Conservation (phyloP, 164 flowering plant genomes). For the Umbilicus rupestris region DNA sequence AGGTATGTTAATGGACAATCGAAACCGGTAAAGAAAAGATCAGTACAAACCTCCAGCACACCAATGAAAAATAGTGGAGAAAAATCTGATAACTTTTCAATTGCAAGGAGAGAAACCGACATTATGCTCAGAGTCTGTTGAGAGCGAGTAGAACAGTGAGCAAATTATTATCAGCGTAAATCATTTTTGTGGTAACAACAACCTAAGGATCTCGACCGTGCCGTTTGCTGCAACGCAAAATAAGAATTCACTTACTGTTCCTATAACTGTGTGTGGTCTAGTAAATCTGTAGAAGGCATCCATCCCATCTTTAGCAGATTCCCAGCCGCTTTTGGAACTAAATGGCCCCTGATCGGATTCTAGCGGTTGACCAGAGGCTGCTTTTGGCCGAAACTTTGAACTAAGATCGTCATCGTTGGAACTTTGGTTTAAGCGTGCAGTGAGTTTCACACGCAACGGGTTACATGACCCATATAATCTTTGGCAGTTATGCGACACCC, state of each 20-base stretch:
- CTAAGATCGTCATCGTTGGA: not conserved
- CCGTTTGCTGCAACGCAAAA: not conserved
- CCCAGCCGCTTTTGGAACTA: not conserved
- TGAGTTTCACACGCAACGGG: not conserved
- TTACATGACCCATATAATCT: not conserved
- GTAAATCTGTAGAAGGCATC: slow-evolving; percentile 3
- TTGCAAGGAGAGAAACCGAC: slow-evolving; percentile 80
- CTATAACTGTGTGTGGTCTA: slow-evolving; percentile 6
- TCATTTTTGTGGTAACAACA: not conserved
- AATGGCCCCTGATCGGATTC: not conserved
- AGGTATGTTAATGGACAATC: not conserved
- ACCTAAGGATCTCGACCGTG: not conserved
- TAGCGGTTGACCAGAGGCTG: slow-evolving; percentile 1
- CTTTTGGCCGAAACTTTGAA: not conserved
- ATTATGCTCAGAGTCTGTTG: slow-evolving; percentile 3
- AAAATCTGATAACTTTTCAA: slow-evolving; percentile 64
- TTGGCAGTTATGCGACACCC: not conserved
- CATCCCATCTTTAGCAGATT: not conserved
- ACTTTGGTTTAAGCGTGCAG: not conserved
- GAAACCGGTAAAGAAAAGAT: slow-evolving; percentile 13
- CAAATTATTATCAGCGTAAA: not conserved
- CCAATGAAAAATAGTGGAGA: slow-evolving; percentile 51
- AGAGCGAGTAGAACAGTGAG: not conserved
- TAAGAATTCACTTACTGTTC: not conserved
- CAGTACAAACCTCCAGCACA: not conserved